phyloP scores from a whole-genome alignment of 495 filamentous ascomycete species.

The Astrocystis sublimbata region DNA sequence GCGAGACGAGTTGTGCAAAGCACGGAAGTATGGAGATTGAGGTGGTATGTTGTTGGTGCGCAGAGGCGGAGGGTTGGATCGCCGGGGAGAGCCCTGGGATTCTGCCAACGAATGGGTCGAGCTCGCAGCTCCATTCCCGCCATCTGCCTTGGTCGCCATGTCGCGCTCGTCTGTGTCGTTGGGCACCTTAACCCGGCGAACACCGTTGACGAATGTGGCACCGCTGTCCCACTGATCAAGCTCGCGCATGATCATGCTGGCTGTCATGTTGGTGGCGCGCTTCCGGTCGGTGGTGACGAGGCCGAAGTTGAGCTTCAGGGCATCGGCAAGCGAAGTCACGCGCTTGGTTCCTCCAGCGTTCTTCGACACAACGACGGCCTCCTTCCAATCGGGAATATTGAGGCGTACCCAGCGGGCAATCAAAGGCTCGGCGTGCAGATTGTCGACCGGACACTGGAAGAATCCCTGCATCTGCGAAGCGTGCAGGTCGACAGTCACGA shows the following conservation, averaged over 20 bases:
- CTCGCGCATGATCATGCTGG: slow-evolving; percentile 64
- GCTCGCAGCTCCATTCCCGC: slow-evolving; percentile 22
- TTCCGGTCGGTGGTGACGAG: slow-evolving; percentile 93
- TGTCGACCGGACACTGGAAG: slow-evolving; percentile 97
- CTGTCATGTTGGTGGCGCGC: slow-evolving; percentile 61
- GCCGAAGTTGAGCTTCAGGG: slow-evolving; percentile 94
- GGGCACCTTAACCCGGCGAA: slow-evolving; percentile 20
- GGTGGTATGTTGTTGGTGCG: slow-evolving; percentile 27
- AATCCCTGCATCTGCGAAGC: slow-evolving; percentile 99
- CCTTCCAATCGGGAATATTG: slow-evolving; percentile 82
- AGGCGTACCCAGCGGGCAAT: slow-evolving; percentile 94
- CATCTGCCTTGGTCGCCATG: slow-evolving; percentile 20
- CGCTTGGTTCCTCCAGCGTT: slow-evolving; percentile 96
- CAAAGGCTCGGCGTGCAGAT: slow-evolving; percentile 92
- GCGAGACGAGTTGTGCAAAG: slow-evolving; percentile 31
- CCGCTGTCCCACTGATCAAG: slow-evolving; percentile 43
- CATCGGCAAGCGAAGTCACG: slow-evolving; percentile 95
- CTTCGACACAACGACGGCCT: slow-evolving; percentile 96
- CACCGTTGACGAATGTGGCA: slow-evolving; percentile 27
- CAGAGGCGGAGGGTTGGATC: slow-evolving; percentile 33
- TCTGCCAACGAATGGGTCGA: slow-evolving; percentile 35
- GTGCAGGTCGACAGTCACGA: slow-evolving; percentile 95
- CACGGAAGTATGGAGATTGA: slow-evolving; percentile 32
- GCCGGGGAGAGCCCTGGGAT: slow-evolving; percentile 42
- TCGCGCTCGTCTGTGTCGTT: slow-evolving; percentile 29